Evolutionary conservation across 169 alveolate genomes (phyloP).

Genomic region (Fabrea salina): DNA sequence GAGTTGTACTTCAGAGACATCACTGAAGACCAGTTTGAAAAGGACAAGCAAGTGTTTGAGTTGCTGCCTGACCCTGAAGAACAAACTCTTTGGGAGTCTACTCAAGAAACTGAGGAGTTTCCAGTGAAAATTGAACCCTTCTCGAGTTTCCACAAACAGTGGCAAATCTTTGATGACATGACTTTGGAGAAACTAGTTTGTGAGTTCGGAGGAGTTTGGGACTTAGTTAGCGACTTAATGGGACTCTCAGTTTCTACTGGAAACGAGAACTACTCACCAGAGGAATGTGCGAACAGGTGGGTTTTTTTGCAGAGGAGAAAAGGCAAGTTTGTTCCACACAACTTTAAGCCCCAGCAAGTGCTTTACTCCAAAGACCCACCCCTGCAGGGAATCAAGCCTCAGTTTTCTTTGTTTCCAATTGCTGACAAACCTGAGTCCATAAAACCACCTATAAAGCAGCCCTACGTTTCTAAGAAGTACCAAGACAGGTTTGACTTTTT

Average conservation of each 20-base stretch:
- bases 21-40: neutral
- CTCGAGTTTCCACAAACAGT: neutral
- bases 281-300: conserved; percentile 21
- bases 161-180: conserved; percentile 20
- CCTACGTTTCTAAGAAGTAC: neutral
- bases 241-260: neutral
- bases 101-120: neutral
- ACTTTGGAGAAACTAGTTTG: neutral
- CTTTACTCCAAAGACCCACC: neutral
- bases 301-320: neutral
- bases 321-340: neutral
- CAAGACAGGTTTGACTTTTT: neutral
- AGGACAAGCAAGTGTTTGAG: conserved; percentile 3
- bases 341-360: conserved; percentile 4
- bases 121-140: neutral
- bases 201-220: conserved; percentile 32
- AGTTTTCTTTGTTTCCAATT: neutral
- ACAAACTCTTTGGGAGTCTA: neutral
- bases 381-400: neutral
- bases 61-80: conserved; percentile 30
- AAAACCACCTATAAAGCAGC: neutral
- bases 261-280: neutral
- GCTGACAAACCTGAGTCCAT: neutral
- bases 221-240: conserved; percentile 18
- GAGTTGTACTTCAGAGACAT: neutral